These are phyloP conservation scores for Drechslerella coelobrocha DNA, from an alignment of 2,329 filamentous ascomycete species.

Conservation along the genomic window DNA sequence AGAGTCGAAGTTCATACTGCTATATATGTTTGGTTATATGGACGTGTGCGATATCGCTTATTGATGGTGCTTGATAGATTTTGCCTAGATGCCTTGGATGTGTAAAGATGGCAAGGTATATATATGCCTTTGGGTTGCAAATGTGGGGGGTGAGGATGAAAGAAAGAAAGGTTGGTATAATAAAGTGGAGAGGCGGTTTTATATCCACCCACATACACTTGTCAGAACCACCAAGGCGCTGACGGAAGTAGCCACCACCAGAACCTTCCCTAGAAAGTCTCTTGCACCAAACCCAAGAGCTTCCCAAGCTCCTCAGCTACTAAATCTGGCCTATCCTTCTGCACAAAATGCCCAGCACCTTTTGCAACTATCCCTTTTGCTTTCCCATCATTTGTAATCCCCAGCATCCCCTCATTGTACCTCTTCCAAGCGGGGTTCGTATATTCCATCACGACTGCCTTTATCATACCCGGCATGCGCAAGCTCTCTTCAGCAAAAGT, in stretches of 20 bases:
- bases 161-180: too few species aligned
- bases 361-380: slow-evolving; percentile 62
- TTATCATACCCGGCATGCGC: slow-evolving; percentile 56
- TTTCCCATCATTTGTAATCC: slow-evolving; percentile 59
- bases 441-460: slow-evolving; percentile 62
- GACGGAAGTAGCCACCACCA: too few species aligned
- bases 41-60: too few species aligned
- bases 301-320: slow-evolving; percentile 56
- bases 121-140: too few species aligned
- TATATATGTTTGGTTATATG: too few species aligned
- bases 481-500: slow-evolving; percentile 62
- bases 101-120: too few species aligned
- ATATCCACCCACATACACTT: background rate
- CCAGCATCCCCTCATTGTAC: slow-evolving; percentile 64
- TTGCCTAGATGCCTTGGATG: too few species aligned
- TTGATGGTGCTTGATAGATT: too few species aligned
- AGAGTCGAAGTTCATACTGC: too few species aligned
- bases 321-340: slow-evolving; percentile 63
- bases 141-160: too few species aligned
- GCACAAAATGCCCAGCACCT: slow-evolving; percentile 66
- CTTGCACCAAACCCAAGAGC: slow-evolving; percentile 8
- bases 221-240: background rate
- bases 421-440: slow-evolving; percentile 64
- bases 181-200: too few species aligned
- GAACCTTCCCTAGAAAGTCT: background rate